Base-by-base conservation (phyloP, 768 basidiomycete species). In the Paxillus ammoniavirescens region DNA sequence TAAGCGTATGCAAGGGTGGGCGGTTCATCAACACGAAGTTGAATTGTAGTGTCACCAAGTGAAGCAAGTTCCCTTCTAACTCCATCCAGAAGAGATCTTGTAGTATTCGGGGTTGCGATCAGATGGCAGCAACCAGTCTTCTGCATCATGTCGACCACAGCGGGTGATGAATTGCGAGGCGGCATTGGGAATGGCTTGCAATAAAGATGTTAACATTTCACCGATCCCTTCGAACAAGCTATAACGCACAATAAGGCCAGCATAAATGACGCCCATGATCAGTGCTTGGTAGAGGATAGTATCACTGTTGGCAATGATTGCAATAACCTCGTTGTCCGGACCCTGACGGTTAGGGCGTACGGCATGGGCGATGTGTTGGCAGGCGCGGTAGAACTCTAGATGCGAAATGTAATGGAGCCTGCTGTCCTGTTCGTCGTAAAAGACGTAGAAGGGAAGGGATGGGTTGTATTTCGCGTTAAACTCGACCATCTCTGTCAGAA, bases 371-470 rank as follows among this genome's bases (percentile, higher is more conserved):
- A 74, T 63, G 14, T 77, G 72, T 52, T 80, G 73, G 40, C 69
- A 71, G 8, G 78, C 79, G 9, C 73, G 72, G 15, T 68, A 71
- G 56, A 79, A 81, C 49, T 81, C 77, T 8, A 76, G 50, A 47
- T 72, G 71, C 5, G 73, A 68, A 28, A 81, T 69, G 28, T 58
- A 50, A 7, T 65, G 63, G 12, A 68, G 54, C 1, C 12, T 37
- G 5, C 64, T 43, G 21, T 28, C 52, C 1, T 52, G 51, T 26
- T 54, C 59, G 31, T 68, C 66, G 9, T 65, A 45, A 41, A 69
- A 79, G 9, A 63, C 56, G 42, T 62, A 77, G 10, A 71, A 55
- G 2, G 72, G 61, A 7, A 54, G 58, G 4, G 61, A 49, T 0
- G 76, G 63, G 49, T 76, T 76, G 46, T 71, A 61, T 35, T 64